A percentile compares a stretch with the other conserved stretches of the same genome.
Conservation (phyloP, 2,329 filamentous ascomycete species). For the Arthrobotrys musiformis region DNA sequence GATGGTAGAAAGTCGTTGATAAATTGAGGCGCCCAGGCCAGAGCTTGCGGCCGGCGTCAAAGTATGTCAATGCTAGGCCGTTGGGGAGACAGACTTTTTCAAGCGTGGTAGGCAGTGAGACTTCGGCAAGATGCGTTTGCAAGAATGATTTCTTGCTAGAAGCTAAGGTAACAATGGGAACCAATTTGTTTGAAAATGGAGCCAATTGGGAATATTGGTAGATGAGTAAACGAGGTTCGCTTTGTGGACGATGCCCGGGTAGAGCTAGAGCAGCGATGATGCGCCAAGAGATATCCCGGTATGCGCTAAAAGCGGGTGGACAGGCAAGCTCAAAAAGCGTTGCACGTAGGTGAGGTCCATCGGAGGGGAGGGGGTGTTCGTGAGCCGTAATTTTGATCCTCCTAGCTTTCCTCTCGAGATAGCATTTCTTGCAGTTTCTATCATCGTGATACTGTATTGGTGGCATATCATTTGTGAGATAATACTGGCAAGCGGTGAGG, state of each 20-base stretch:
- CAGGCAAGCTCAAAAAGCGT: conserved; percentile 64
- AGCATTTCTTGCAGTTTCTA: conserved; percentile 62
- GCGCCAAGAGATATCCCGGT: conserved; percentile 65
- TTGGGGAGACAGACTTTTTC: conserved; percentile 65
- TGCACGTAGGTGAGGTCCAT: conserved; percentile 60
- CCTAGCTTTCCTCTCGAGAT: conserved; percentile 59
- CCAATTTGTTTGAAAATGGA: conserved; percentile 54
- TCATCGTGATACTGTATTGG: conserved; percentile 60
- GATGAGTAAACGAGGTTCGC: conserved; percentile 60
- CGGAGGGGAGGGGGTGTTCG: conserved; percentile 64
- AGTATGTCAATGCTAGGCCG: conserved; percentile 66
- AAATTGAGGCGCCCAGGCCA: conserved; percentile 63
- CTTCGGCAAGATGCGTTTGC: conserved; percentile 66
- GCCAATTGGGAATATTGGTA: conserved; percentile 61
- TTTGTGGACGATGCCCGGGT: conserved; percentile 10
- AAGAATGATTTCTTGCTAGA: conserved; percentile 66
- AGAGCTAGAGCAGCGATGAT: conserved; percentile 59
- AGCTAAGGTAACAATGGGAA: conserved; percentile 62
- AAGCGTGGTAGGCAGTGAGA: conserved; percentile 63
- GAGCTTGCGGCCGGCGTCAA: conserved; percentile 62
- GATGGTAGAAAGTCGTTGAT: conserved; percentile 65
- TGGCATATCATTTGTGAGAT: conserved; percentile 54
- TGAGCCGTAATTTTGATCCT: conserved; percentile 62
- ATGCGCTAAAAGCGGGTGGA: conserved; percentile 61
- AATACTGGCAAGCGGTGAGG: conserved; percentile 61